Base-by-base conservation (phyloP, 2,329 filamentous ascomycete genomes). In the Ceratocystis papillata region DNA sequence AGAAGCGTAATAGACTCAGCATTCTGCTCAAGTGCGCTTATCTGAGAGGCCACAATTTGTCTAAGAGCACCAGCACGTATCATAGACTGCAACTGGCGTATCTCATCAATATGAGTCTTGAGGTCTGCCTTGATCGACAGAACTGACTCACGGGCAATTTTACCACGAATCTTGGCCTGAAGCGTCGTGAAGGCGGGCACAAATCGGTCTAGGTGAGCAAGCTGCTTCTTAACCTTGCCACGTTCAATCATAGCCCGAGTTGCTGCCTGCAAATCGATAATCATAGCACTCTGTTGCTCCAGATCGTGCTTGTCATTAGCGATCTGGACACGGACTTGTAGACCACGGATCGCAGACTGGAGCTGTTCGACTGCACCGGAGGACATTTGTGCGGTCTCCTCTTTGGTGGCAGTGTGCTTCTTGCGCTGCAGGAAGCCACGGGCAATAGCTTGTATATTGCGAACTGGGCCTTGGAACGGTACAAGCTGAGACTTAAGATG, bases 201-300 rank as follows among this genome's bases (percentile, higher is more conserved):
- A 62, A 64, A 63, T 17, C 64, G 25, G 17, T 96, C 90, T 1
- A 97, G 81, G 70, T 92, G 85, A 22, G 81, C 83, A 46, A 99
- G 80, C 1, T 90, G 78, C 57, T 85, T 82, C 22, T 88, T 90
- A 60, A 97, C 81, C 28, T 87, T 81, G 61, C 84, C 82, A 57
- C 94, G 85, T 50, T 89, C 78, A 69, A 96, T 80, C 81, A 95
- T 88, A 0, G 90, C 92, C 68, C 93, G 84, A 33, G 85, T 81
- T 5, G 92, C 77, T 30, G 86, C 85, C 75, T 99, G 94, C 1
- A 96, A 79, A 46, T 85, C 78, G 33, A 84, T 77, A 46, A 93
- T 83, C 68, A 86, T 82, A 0, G 84, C 79, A 46, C 87, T 84
- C 70, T 89, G 83, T 1, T 85, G 83, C 64, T 86, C 78, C 28